Evolutionary conservation across 2,329 filamentous ascomycete species (phyloP).

Genomic region (Tricladium varicosporioides): DNA sequence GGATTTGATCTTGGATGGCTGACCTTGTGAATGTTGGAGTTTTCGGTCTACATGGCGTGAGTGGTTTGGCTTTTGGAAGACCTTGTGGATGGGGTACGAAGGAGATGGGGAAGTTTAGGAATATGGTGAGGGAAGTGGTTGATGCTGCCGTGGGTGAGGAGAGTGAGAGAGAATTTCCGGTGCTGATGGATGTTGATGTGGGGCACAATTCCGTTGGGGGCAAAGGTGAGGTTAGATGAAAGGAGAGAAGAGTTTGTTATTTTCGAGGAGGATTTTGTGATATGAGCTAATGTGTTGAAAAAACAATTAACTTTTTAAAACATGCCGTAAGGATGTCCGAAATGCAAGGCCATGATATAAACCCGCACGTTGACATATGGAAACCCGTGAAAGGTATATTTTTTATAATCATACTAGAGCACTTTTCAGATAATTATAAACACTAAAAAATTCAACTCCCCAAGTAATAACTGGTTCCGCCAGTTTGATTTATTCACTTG

Average conservation of each 20-base stretch:
- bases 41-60: conserved; percentile 12
- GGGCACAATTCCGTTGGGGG: conserved; percentile 20
- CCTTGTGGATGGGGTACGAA: conserved; percentile 10
- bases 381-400: too few species aligned
- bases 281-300: too few species aligned
- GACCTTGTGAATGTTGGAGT: conserved; percentile 17
- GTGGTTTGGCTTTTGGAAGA: conserved; percentile 18
- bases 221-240: conserved; percentile 13
- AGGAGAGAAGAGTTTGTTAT: not conserved
- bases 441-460: too few species aligned
- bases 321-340: too few species aligned
- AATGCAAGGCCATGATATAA: too few species aligned
- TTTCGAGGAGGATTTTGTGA: not conserved
- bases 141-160: not conserved
- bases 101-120: conserved; percentile 4
- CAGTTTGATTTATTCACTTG: too few species aligned
- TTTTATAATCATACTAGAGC: too few species aligned
- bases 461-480: too few species aligned
- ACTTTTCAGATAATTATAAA: too few species aligned
- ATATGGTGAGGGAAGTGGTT: conserved; percentile 11
- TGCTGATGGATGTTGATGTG: conserved; percentile 19
- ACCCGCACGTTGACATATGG: too few species aligned
- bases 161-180: conserved; percentile 6
- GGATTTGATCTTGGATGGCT: conserved; percentile 6
- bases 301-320: too few species aligned